phyloP scores from a whole-genome alignment of 805 yeast species.

The Blastobotrys chiropterorum region DNA sequence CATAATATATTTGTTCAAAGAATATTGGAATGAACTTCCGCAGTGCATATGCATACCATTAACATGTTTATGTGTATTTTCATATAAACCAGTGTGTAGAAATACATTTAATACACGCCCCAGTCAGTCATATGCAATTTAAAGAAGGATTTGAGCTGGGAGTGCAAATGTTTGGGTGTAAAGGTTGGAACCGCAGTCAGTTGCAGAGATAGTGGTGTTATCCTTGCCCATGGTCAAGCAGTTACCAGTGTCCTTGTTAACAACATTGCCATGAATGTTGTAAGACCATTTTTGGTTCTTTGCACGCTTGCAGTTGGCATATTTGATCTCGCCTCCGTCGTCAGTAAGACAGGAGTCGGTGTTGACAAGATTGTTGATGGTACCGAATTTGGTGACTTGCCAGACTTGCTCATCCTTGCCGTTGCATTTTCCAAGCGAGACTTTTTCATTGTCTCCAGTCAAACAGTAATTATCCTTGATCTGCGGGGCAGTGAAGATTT shows the following conservation, averaged over 20 bases:
- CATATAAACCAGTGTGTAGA: background rate
- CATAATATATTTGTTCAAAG: too few relatives aligned
- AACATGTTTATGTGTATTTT: too few relatives aligned
- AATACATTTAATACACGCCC: too few relatives aligned
- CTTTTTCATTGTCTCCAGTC: background rate
- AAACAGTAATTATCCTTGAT: background rate
- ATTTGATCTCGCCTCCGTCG: background rate
- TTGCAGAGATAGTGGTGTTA: background rate
- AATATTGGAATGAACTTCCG: too few relatives aligned
- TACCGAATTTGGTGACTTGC: background rate
- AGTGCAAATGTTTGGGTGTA: background rate
- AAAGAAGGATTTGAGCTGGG: background rate
- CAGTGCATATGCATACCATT: too few relatives aligned
- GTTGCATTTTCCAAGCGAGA: background rate
- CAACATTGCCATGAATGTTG: background rate
- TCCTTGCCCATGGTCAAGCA: slow-evolving; percentile 2
- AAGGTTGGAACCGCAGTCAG: background rate
- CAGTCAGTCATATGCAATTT: background rate
- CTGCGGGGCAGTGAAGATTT: background rate
- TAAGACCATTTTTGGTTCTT: slow-evolving; percentile 2
- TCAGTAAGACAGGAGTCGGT: background rate
- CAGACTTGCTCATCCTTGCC: slow-evolving; percentile 1
- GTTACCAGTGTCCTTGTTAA: slow-evolving; percentile 3
- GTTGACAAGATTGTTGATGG: background rate
- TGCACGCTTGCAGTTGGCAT: background rate